These are phyloP conservation scores for Exophiala alcalophila DNA, from an alignment of 2,329 filamentous ascomycete species.

Conservation along the genomic window DNA sequence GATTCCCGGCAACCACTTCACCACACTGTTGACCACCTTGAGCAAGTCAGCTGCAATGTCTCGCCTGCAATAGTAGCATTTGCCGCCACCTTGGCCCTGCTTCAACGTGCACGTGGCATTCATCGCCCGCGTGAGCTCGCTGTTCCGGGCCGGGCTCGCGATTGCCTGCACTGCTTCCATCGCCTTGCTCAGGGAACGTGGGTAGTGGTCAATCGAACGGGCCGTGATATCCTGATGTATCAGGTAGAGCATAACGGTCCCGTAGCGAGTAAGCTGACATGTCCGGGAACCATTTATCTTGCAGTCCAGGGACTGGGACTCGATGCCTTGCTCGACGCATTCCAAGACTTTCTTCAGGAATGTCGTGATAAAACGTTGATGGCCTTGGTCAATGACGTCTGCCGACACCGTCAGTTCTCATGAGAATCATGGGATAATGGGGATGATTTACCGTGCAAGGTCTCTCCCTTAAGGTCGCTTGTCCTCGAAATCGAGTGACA, in stretches of 20 bases:
- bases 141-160: background rate
- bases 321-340: background rate
- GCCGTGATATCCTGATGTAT: background rate
- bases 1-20: background rate
- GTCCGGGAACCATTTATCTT: background rate
- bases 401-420: background rate
- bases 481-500: background rate
- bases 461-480: background rate
- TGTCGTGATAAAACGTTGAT: background rate
- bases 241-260: background rate
- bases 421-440: background rate
- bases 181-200: background rate
- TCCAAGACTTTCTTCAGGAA: background rate
- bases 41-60: background rate
- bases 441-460: background rate
- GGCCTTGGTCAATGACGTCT: background rate
- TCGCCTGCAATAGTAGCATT: background rate
- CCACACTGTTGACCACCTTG: background rate
- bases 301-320: background rate
- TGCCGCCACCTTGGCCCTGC: no score
- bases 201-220: background rate
- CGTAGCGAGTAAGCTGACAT: background rate
- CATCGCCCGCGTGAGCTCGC: background rate
- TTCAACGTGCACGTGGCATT: background rate
- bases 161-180: background rate